Conservation (phyloP, 768 basidiomycete species). For the Cystobasidium tubakii region DNA sequence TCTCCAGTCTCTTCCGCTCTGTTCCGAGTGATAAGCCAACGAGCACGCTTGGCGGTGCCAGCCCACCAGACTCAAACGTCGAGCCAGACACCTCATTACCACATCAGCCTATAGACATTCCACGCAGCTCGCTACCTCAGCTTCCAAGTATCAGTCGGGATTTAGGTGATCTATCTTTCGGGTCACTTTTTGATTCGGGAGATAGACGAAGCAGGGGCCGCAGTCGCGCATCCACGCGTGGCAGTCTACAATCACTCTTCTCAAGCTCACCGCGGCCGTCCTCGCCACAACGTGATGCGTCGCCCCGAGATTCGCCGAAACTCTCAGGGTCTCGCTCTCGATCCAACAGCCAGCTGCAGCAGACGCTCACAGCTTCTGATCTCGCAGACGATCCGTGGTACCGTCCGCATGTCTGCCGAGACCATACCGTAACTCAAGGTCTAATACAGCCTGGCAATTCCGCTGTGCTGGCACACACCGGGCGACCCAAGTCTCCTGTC, state of each 20-base stretch:
- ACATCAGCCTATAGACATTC: neutral
- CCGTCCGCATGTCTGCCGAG: too few relatives aligned
- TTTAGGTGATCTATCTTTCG: conserved; percentile 21
- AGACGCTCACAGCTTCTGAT: neutral
- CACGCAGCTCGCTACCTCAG: neutral
- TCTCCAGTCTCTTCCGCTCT: neutral
- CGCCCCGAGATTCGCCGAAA: neutral
- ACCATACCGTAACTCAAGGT: too few relatives aligned
- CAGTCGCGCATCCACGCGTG: conserved; percentile 15
- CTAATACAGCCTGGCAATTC: neutral
- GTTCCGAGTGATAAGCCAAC: neutral
- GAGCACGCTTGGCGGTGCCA: neutral
- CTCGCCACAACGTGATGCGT: neutral
- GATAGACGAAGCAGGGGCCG: neutral
- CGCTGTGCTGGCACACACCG: neutral
- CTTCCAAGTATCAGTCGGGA: conserved; percentile 1
- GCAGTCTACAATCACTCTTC: neutral
- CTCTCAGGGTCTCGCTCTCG: neutral
- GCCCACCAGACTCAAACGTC: too few relatives aligned
- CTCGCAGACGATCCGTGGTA: neutral
- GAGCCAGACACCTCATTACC: neutral
- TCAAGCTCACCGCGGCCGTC: neutral
- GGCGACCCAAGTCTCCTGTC: neutral
- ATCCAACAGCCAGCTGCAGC: conserved; percentile 3
- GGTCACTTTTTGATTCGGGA: neutral